A percentile compares a stretch with the other conserved stretches of the same genome.
Evolutionary conservation across 805 yeast genomes (phyloP).

Genomic region (Yarrowia bubula): DNA sequence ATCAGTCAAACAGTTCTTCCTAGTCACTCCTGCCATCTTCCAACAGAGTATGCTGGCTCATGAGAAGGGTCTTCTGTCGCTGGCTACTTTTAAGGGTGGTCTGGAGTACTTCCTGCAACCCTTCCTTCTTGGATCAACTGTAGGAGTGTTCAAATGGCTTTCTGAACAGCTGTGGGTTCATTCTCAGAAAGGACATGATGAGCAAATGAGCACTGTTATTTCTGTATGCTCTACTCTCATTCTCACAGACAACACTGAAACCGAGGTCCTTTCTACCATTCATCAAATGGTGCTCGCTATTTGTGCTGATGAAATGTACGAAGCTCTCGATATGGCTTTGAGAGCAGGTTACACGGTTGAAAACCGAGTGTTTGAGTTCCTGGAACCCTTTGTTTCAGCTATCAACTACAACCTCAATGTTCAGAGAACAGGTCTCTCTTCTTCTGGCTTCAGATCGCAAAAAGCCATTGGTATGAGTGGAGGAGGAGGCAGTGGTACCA

Average conservation of each 20-base stretch:
- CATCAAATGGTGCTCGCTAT: constrained; percentile 44
- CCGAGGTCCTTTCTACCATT: constrained; percentile 48
- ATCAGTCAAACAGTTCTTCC: constrained; percentile 63
- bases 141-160: constrained; percentile 54
- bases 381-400: constrained; percentile 28
- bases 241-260: constrained; percentile 42
- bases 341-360: constrained; percentile 27
- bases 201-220: constrained; percentile 35
- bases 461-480: constrained; percentile 18
- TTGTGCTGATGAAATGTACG: constrained; percentile 35
- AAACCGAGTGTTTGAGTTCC: constrained; percentile 28
- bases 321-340: constrained; percentile 29
- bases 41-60: constrained; percentile 68
- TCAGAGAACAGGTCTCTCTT: background rate
- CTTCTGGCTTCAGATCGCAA: constrained; percentile 19
- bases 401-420: constrained; percentile 20
- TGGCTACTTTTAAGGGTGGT: constrained; percentile 67
- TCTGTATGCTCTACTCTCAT: constrained; percentile 45
- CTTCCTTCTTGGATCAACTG: constrained; percentile 58
- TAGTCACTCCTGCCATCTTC: constrained; percentile 68
- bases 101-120: constrained; percentile 84
- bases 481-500: constrained; percentile 10
- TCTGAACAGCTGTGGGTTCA: constrained; percentile 43
- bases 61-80: constrained; percentile 53
- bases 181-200: constrained; percentile 12